Evolutionary conservation across 1,284 basidiomycete genomes (phyloP), one percentile per base, ranked within the genome.

Genomic region (Rhodotorula sp.): DNA sequence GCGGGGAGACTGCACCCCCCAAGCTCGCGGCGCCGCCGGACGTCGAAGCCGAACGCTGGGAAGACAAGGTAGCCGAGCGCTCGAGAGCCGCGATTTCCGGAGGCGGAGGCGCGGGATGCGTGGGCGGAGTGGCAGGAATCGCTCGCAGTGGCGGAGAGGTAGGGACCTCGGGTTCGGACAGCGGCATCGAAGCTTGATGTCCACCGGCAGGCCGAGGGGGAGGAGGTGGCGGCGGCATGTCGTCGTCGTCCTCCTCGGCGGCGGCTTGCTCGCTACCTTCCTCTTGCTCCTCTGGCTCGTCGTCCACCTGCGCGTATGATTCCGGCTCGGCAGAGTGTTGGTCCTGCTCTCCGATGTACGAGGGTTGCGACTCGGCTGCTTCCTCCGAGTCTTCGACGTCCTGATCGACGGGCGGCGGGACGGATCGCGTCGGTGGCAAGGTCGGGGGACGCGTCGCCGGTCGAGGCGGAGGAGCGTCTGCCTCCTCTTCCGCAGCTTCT

Each of bases 401-500:
- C 4, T 52, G 62, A 2, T 47, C 62, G 1, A 58, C 66, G 2
- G 71, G 66, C 6, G 57, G 62, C 5, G 74, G 70, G 5, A 71
- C 34, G 1, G 72, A 71, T 1, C 66, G 66, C 23, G 62, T 55
- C 45, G 72, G 74, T 19, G 69, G 67, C 19, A 49, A 31, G 6
- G 66, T 60, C 31, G 70, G 55, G 10, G 66, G 69, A 6, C 70
- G 58, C 16, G 49, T 81, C 16, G 78, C 80, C 5, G 83, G 81
- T 65, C 83, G 80, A 15, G 81, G 81, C 0, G 81, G 81, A 23
- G 84, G 69, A 88, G 84, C 2, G 87, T 86, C 77, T 88, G 89
- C 77, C 88, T 81, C 34, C 86, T 64, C 80, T 87, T 86, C 3
- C 86, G 85, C 56, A 89, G 78, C 60, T 84, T 85, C 72, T 87